Conservation (phyloP, 2,329 filamentous ascomycete genomes). For the Lachnellula subtilissima region DNA sequence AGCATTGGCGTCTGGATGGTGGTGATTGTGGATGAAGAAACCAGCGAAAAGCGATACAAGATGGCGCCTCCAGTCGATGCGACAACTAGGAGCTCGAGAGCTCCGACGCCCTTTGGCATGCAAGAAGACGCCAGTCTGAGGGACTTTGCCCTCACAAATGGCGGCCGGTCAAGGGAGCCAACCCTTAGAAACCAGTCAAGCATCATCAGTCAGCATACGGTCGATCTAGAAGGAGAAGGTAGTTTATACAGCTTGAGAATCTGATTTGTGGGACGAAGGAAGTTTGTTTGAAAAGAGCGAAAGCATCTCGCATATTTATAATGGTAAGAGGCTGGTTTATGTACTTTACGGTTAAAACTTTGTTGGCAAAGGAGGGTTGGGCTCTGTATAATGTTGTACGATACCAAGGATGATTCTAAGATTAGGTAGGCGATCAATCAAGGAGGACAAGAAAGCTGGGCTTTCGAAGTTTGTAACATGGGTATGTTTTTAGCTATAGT, state of each 20-base stretch:
- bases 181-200: conserved; percentile 1
- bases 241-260: conserved; percentile 25
- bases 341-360: background rate
- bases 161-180: background rate
- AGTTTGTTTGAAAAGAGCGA: too few relatives aligned
- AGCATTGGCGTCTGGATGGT: conserved; percentile 76
- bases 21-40: conserved; percentile 63
- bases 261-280: background rate
- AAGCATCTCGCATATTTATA: background rate
- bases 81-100: conserved; percentile 18
- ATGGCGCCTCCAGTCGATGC: conserved; percentile 30
- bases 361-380: background rate
- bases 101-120: conserved; percentile 4
- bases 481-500: too few relatives aligned
- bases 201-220: background rate
- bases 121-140: conserved; percentile 20
- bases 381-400: too few relatives aligned
- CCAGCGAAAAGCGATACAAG: conserved; percentile 16
- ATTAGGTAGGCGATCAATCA: too few relatives aligned
- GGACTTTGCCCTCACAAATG: conserved; percentile 23
- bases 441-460: too few relatives aligned
- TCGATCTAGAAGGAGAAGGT: conserved; percentile 13
- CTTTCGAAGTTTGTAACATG: too few relatives aligned
- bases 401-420: too few relatives aligned
- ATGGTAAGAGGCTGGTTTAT: background rate